Percentiles rank a stretch among this genome's conserved stretches.
These are phyloP conservation scores for Potentilla sterilis DNA, from an alignment of 306 rosid genomes.

Conservation along the genomic window DNA sequence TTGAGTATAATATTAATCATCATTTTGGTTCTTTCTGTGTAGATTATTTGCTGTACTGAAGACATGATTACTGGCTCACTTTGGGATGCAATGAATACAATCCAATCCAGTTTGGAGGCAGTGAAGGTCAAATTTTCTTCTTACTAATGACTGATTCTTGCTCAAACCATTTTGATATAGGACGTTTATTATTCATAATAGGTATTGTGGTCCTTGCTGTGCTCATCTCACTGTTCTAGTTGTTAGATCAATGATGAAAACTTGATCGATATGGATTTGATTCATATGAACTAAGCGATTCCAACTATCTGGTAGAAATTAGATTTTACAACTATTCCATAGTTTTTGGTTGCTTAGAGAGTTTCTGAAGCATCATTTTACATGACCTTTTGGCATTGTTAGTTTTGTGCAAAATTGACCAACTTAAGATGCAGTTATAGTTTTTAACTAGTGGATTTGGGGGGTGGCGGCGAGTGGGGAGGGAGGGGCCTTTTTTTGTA, in stretches of 20 bases:
- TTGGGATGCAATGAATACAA: slow-evolving; percentile 79
- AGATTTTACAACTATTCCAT: not conserved
- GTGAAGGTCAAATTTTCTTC: slow-evolving; percentile 49
- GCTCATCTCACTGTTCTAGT: slow-evolving; percentile 4
- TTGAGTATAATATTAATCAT: no score
- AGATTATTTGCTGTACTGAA: slow-evolving; percentile 77
- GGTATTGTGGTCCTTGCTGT: not conserved
- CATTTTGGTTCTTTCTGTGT: slow-evolving; percentile 6
- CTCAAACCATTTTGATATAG: slow-evolving; percentile 10
- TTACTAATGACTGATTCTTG: slow-evolving; percentile 18
- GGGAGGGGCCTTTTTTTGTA: not conserved
- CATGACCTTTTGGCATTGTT: not conserved
- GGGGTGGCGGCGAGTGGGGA: not conserved
- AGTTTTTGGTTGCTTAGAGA: not conserved
- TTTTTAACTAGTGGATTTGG: not conserved
- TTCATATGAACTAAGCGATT: not conserved
- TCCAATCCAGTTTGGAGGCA: slow-evolving; percentile 53
- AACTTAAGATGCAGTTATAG: not conserved
- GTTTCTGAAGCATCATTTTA: not conserved
- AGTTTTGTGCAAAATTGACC: not conserved
- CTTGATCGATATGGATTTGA: not conserved
- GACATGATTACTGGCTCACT: slow-evolving; percentile 73
- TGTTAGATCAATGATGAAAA: not conserved
- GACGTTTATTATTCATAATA: not conserved
- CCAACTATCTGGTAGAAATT: not conserved